Evolutionary conservation across 495 filamentous ascomycete genomes (phyloP), one percentile per base, ranked within the genome.

Genomic region (Neurospora sp.): DNA sequence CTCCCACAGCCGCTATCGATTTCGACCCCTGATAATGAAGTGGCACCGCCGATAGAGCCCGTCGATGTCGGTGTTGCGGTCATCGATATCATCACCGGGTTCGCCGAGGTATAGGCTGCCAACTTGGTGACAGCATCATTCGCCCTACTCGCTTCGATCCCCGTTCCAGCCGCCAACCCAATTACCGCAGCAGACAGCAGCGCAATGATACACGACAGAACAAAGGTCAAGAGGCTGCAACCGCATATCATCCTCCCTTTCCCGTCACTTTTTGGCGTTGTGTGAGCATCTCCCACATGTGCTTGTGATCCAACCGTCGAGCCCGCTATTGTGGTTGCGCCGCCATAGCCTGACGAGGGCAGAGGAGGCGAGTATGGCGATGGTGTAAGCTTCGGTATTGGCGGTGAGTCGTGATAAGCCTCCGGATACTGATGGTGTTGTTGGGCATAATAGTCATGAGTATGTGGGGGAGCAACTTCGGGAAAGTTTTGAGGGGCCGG

Each of bases 121-220:
- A 84, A 48, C 69, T 76, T 79, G 39, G 73, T 75, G 40, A 78
- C 75, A 10, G 81, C 82, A 23, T 80, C 76, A 76, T 77, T 85
- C 16, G 83, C 83, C 62, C 81, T 78, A 69, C 74, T 81, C 12
- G 83, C 72, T 66, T 85, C 81, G 16, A 84, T 74, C 16, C 82
- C 84, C 3, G 83, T 85, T 8, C 80, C 82, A 4, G 82, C 83
- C 10, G 83, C 83, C 18, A 86, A 72, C 2, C 82, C 83, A 70
- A 86, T 84, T 9, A 85, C 82, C 2, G 83, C 81, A 1, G 78
- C 80, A 3, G 82, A 81, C 54, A 86, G 70, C 18, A 84, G 70
- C 2, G 79, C 81, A 72, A 85, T 82, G 46, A 84, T 79, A 54
- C 78, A 76, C 5, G 83, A 82, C 3, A 86, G 79, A 37, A 82